phyloP scores from a whole-genome alignment of 1,284 basidiomycete genomes.

The Thecaphora frezii region DNA sequence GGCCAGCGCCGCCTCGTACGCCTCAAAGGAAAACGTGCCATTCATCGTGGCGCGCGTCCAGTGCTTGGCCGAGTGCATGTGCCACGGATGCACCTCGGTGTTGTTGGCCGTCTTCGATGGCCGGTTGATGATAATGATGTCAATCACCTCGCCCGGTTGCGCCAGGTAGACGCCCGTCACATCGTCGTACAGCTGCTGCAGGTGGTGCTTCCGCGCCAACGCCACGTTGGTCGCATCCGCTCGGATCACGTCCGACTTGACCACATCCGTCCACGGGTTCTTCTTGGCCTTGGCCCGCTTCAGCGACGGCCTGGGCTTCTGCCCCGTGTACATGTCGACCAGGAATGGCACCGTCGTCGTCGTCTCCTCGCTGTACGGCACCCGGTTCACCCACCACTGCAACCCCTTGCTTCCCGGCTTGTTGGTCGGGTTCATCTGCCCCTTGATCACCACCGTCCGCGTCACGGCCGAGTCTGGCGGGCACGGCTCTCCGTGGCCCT shows the following conservation, averaged over 20 bases:
- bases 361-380: conserved; percentile 10
- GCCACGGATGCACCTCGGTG: conserved; percentile 44
- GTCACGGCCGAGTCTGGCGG: conserved; percentile 31
- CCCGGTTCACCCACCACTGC: conserved; percentile 22
- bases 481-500: conserved; percentile 9
- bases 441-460: conserved; percentile 30
- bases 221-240: background rate
- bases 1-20: background rate
- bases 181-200: conserved; percentile 11
- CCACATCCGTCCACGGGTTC: background rate
- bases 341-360: conserved; percentile 20
- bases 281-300: conserved; percentile 2
- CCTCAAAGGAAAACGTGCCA: conserved; percentile 29
- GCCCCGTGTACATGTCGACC: conserved; percentile 20
- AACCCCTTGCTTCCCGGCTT: conserved; percentile 9
- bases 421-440: conserved; percentile 19
- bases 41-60: conserved; percentile 22
- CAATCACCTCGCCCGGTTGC: conserved; percentile 22
- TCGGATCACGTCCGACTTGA: background rate
- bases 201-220: conserved; percentile 1
- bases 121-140: conserved; percentile 43
- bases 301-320: background rate
- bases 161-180: conserved; percentile 28
- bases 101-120: background rate
- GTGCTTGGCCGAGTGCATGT: conserved; percentile 39